These are phyloP conservation scores for Neltuma alba DNA, from an alignment of 306 rosid genomes.

Conservation along the genomic window DNA sequence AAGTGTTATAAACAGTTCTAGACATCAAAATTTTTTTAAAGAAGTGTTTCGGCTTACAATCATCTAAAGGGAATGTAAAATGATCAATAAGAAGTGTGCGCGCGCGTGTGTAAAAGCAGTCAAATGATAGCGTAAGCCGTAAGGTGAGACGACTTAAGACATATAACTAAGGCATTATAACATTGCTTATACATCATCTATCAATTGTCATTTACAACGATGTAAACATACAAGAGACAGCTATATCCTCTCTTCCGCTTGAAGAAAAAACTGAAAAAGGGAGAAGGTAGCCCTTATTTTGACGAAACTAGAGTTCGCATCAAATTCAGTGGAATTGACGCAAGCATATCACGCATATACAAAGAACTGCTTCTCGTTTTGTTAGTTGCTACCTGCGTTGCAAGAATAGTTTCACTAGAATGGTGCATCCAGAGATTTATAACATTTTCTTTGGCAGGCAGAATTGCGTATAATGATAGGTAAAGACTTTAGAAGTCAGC, in stretches of 20 bases:
- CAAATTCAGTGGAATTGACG: neutral
- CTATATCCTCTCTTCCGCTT: neutral
- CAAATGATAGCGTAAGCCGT: neutral
- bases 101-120: neutral
- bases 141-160: neutral
- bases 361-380: neutral
- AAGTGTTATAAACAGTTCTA: neutral
- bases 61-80: neutral
- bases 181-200: neutral
- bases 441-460: neutral
- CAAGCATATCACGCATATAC: neutral
- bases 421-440: neutral
- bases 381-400: neutral
- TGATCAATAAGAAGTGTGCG: neutral
- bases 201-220: slow-evolving; percentile 1
- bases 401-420: neutral
- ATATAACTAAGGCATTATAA: neutral
- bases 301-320: neutral
- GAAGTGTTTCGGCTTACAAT: neutral
- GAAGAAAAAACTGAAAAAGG: neutral
- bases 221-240: neutral
- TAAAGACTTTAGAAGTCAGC: neutral
- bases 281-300: neutral
- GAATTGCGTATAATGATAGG: neutral
- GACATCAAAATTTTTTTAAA: too few relatives aligned